These are phyloP conservation scores for Leishmania guyanensis DNA, from an alignment of 208 protist genomes.

Conservation along the genomic window DNA sequence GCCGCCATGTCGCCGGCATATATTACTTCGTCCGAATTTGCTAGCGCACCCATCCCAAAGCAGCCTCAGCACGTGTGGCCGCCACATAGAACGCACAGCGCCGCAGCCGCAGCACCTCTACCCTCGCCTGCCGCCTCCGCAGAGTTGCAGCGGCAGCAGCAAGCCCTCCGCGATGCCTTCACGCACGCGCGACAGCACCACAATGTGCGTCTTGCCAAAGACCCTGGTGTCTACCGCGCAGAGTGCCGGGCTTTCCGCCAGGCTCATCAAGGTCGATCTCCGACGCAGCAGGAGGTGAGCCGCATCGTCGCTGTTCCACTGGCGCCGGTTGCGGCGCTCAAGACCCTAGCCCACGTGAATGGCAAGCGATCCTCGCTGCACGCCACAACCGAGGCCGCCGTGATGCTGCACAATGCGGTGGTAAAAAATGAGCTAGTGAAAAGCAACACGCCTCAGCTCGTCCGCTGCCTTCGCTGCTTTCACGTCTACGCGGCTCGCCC, in stretches of 20 bases:
- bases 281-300: constrained; percentile 47
- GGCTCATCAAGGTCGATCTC: constrained; percentile 46
- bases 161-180: constrained; percentile 27
- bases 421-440: constrained; percentile 66
- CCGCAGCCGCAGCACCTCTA: background rate
- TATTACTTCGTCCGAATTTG: background rate
- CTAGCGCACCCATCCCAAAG: background rate
- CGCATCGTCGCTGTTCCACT: constrained; percentile 60
- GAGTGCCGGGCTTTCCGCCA: constrained; percentile 59
- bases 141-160: constrained; percentile 11
- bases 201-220: constrained; percentile 63
- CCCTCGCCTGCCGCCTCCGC: background rate
- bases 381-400: constrained; percentile 37
- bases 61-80: background rate
- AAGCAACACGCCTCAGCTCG: constrained; percentile 53
- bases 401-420: constrained; percentile 67
- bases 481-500: constrained; percentile 76
- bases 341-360: constrained; percentile 44
- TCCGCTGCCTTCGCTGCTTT: constrained; percentile 84
- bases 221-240: constrained; percentile 41
- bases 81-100: background rate
- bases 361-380: constrained; percentile 29
- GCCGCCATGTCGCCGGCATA: background rate
- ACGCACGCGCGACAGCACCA: constrained; percentile 37
- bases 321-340: constrained; percentile 63